Conservation (phyloP, 148 eudicot genomes). For the Cornus florida region DNA sequence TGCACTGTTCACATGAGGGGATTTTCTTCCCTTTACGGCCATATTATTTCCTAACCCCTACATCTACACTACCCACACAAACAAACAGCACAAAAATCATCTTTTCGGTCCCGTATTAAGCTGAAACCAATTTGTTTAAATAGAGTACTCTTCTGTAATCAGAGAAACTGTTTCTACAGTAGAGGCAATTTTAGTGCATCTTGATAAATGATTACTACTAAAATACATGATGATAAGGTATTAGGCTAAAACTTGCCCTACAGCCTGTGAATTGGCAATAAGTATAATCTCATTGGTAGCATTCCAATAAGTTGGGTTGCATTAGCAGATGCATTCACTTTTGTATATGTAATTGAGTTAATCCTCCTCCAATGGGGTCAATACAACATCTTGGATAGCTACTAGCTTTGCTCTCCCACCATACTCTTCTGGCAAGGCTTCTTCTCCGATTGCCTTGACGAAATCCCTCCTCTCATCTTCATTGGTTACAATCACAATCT, state of each 20-base stretch:
- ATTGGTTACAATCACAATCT: constrained; percentile 47
- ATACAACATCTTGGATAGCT: constrained; percentile 37
- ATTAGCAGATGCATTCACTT: background rate
- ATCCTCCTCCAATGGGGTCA: constrained; percentile 17
- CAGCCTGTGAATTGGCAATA: background rate
- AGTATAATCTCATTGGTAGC: background rate
- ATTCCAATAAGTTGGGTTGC: constrained; percentile 23
- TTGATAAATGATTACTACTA: background rate
- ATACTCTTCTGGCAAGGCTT: constrained; percentile 44
- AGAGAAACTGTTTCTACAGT: background rate
- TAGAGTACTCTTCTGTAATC: background rate
- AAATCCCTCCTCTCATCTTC: constrained; percentile 43
- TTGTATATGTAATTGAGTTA: background rate
- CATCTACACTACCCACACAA: too few relatives aligned
- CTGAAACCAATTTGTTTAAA: background rate
- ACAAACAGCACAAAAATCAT: background rate
- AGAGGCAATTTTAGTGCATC: background rate
- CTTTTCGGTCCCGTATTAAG: background rate
- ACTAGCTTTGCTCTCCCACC: constrained; percentile 52
- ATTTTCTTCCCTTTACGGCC: too few relatives aligned
- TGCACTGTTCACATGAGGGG: too few relatives aligned
- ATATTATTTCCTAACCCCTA: too few relatives aligned
- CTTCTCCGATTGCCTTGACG: constrained; percentile 39
- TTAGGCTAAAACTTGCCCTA: background rate
- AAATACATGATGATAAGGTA: background rate